phyloP scores from a whole-genome alignment of 2,329 filamentous ascomycete species.

The Laburnicola sp. region DNA sequence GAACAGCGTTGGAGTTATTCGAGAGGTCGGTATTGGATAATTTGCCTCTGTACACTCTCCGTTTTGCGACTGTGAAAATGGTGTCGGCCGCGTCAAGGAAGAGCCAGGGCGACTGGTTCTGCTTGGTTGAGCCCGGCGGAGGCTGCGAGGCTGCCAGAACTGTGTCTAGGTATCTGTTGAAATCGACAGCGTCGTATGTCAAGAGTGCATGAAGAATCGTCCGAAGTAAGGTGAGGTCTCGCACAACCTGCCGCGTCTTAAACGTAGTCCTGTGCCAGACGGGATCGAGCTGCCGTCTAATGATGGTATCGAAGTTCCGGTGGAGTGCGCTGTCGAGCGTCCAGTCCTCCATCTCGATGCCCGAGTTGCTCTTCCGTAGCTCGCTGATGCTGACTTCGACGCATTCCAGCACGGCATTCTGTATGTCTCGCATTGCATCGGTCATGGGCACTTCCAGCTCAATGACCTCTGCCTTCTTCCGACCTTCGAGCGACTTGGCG shows the following conservation, averaged over 20 bases:
- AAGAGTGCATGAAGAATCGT: constrained; percentile 80
- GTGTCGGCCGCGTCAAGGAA: constrained; percentile 94
- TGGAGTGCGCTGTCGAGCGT: constrained; percentile 90
- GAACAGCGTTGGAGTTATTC: constrained; percentile 52
- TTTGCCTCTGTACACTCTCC: constrained; percentile 79
- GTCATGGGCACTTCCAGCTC: constrained; percentile 97
- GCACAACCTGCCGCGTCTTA: constrained; percentile 92
- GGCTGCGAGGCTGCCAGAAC: constrained; percentile 90
- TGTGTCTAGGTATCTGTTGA: constrained; percentile 90
- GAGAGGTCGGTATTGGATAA: constrained; percentile 61
- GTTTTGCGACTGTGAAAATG: constrained; percentile 87
- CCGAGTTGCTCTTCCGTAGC: constrained; percentile 85
- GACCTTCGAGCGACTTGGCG: constrained; percentile 84
- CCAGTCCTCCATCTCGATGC: constrained; percentile 96
- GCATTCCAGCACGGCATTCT: constrained; percentile 92
- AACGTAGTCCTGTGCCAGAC: constrained; percentile 97
- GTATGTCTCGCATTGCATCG: constrained; percentile 87
- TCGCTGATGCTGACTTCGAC: constrained; percentile 94
- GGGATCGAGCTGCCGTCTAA: constrained; percentile 87
- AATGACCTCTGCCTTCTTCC: constrained; percentile 92
- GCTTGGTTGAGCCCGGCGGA: constrained; percentile 80
- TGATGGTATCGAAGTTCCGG: constrained; percentile 86
- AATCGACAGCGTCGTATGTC: constrained; percentile 85
- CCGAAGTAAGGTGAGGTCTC: constrained; percentile 80
- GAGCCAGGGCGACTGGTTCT: constrained; percentile 92